Evolutionary conservation across 129 eudicot genomes (phyloP), one percentile per base, ranked within the genome.

Genomic region (Helichrysum umbraculigerum): DNA sequence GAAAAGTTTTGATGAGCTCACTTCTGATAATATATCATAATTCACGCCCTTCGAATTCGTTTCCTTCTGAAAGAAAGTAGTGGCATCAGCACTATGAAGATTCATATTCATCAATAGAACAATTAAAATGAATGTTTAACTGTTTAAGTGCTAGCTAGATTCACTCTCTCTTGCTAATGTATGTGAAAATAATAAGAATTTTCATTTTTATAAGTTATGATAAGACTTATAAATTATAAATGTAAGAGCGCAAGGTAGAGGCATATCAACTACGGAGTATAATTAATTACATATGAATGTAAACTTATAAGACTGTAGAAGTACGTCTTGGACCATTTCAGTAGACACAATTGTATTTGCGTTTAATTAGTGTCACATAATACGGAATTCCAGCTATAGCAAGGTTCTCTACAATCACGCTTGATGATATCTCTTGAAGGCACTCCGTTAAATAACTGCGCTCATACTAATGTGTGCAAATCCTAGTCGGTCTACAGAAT

Each of bases 21-120:
- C 85, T 60, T 85, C 87, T 80, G 88, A 80, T 81, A 81, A 32
- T 83, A 93, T 83, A 77, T 92, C 93, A 84, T 76, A 84, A 70
- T 88, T 89, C 63, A 71, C 71, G 76, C 89, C 83, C 71, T 83
- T 90, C 78, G 85, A 70, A 79, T 87, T 85, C 81, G 79, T 76
- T 50, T 83, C 94, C 87, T 79, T 81, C 93, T 86, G 91, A 76
- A 73, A 58, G 68, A 80, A 22, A 56, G 14, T 64, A 14, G 66
- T 54, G 19, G 15, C 69, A 73, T 72, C 59, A 65, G 42, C 1
- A 62, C 29, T 17, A 68, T 39, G 21, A 68, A 25, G 59, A 54
- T 25, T 25, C 28, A 6, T 39, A 19, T 57, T 17, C 37, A 51
- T 12, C 16, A 51, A 51, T 12, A 51, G 20, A 51, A 51, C 6